Percentiles rank a stretch among this genome's conserved stretches.
phyloP scores from a whole-genome alignment of 768 basidiomycete genomes.

The Termitomyces bulborhizus region DNA sequence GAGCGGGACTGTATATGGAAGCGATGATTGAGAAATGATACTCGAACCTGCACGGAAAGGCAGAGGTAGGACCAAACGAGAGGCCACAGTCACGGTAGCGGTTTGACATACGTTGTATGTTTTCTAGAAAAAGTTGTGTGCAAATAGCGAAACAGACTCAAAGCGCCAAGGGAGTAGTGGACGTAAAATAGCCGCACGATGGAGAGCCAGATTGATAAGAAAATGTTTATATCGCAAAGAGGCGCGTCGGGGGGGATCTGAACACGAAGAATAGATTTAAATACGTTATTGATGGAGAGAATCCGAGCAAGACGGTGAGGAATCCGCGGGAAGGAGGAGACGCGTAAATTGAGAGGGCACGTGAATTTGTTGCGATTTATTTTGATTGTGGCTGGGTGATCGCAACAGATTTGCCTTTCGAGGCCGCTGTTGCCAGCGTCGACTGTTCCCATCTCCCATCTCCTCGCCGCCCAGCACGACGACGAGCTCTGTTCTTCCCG shows the following conservation, averaged over 20 bases:
- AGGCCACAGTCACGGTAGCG: not conserved
- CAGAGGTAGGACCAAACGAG: not conserved
- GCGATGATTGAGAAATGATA: not conserved
- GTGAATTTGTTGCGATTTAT: constrained; percentile 23
- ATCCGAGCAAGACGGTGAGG: not conserved
- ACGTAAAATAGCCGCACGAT: not conserved
- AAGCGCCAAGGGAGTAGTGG: not conserved
- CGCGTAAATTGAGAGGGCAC: constrained; percentile 2
- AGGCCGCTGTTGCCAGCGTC: constrained; percentile 24
- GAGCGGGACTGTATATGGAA: not conserved
- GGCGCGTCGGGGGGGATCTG: constrained; percentile 7
- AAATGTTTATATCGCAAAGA: not conserved
- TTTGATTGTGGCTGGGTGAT: constrained; percentile 30
- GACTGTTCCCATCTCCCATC: constrained; percentile 16
- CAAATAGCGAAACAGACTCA: constrained; percentile 11
- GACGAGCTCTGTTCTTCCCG: constrained; percentile 4
- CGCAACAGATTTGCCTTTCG: constrained; percentile 29
- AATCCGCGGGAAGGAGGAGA: not conserved
- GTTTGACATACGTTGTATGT: not conserved
- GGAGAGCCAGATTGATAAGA: not conserved
- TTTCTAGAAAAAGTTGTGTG: not conserved
- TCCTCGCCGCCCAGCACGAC: constrained; percentile 10
- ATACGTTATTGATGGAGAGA: constrained; percentile 2
- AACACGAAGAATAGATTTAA: constrained; percentile 3
- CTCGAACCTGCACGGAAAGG: not conserved